phyloP scores from a whole-genome alignment of 2,329 filamentous ascomycete genomes.

The Xylogone sp. region DNA sequence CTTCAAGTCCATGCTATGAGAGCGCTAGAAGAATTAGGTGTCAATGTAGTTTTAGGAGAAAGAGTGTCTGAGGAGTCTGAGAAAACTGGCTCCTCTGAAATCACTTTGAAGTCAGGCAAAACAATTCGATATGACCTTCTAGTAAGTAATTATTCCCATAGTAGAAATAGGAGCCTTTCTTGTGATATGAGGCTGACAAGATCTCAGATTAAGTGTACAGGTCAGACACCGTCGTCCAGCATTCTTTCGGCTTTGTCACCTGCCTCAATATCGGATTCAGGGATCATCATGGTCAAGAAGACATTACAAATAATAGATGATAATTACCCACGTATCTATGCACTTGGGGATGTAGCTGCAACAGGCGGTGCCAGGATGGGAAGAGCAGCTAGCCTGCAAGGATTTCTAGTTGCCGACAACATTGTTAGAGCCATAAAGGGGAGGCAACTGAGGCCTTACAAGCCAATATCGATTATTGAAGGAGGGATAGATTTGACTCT shows the following conservation, averaged over 20 bases:
- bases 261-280: slow-evolving; percentile 25
- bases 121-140: slow-evolving; percentile 35
- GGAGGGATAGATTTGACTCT: slow-evolving; percentile 35
- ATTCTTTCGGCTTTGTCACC: slow-evolving; percentile 13
- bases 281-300: slow-evolving; percentile 34
- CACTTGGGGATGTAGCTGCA: slow-evolving; percentile 48
- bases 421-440: too few species aligned
- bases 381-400: slow-evolving; percentile 38
- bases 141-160: slow-evolving; percentile 18
- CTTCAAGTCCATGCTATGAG: slow-evolving; percentile 32
- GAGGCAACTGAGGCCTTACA: too few species aligned
- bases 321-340: slow-evolving; percentile 37
- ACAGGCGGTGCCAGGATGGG: slow-evolving; percentile 37
- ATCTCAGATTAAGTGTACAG: too few species aligned
- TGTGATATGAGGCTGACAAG: too few species aligned
- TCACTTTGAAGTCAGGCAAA: slow-evolving; percentile 28
- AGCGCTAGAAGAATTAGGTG: slow-evolving; percentile 32
- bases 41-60: slow-evolving; percentile 36
- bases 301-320: slow-evolving; percentile 39
- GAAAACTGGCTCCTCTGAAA: slow-evolving; percentile 11
- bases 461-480: too few species aligned
- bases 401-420: too few species aligned
- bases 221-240: too few species aligned
- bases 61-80: slow-evolving; percentile 13
- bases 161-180: too few species aligned